These are phyloP conservation scores for Globisporangium paddicum DNA, from an alignment of 352 stramenopile genomes.

Conservation along the genomic window DNA sequence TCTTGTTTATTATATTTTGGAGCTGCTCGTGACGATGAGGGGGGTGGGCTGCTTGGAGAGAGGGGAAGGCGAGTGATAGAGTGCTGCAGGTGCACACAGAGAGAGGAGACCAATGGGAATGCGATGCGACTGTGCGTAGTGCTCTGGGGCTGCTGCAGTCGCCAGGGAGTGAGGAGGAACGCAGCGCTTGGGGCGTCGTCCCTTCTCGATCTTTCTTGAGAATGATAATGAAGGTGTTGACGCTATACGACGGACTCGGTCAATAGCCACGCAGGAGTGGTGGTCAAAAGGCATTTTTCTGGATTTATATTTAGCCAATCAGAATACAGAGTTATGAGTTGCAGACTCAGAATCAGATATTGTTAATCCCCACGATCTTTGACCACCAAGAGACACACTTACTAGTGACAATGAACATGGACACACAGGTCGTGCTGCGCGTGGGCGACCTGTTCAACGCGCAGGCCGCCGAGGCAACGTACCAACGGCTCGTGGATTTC, in stretches of 20 bases:
- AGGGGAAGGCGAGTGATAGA: not conserved
- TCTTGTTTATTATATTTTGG: not conserved
- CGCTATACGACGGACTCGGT: not conserved
- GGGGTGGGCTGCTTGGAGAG: not conserved
- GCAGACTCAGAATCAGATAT: not conserved
- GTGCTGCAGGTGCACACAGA: not conserved
- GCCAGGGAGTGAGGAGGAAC: not conserved
- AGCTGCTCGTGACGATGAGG: too few relatives aligned
- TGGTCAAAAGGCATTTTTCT: not conserved
- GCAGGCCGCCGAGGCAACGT: constrained; percentile 37
- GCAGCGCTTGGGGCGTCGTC: not conserved
- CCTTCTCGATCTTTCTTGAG: constrained; percentile 8
- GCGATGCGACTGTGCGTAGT: not conserved
- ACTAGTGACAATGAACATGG: not conserved
- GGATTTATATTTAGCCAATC: not conserved
- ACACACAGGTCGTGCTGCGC: not conserved
- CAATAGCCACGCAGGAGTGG: not conserved
- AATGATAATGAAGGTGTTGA: not conserved
- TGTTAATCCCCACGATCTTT: constrained; percentile 4
- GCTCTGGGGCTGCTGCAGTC: not conserved
- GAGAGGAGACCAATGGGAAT: not conserved
- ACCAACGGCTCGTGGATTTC: constrained; percentile 54
- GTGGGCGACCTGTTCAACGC: constrained; percentile 55
- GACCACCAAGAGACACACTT: not conserved
- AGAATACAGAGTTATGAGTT: not conserved